Evolutionary conservation across 192 early-diverging fungal species (phyloP).

Genomic region (Umbelopsis ramanniana): DNA sequence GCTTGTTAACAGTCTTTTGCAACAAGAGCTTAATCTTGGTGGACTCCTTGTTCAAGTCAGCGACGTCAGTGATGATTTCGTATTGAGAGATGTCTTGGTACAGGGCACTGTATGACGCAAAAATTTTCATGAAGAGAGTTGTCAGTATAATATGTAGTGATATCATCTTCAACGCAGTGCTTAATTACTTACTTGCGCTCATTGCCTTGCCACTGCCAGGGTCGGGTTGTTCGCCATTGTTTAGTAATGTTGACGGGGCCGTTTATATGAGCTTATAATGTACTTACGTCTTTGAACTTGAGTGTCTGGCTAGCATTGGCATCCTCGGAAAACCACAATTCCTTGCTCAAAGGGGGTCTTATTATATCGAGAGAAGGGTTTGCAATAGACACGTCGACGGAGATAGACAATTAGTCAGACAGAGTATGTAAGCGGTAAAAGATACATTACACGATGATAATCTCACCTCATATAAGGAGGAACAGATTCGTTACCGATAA

Average conservation of each 20-base stretch:
- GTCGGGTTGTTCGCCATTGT: constrained; percentile 1
- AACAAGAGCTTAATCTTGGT: constrained; percentile 52
- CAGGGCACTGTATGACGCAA: constrained; percentile 29
- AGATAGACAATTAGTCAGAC: constrained; percentile 6
- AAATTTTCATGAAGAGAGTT: background rate
- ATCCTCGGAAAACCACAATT: constrained; percentile 65
- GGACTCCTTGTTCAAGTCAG: constrained; percentile 43
- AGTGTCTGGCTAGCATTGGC: constrained; percentile 41
- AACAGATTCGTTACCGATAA: constrained; percentile 58
- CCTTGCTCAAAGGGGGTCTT: constrained; percentile 66
- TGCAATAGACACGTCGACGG: background rate
- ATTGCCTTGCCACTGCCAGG: constrained; percentile 55
- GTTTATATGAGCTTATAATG: background rate
- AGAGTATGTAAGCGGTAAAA: background rate
- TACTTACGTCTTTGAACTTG: constrained; percentile 54
- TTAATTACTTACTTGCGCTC: constrained; percentile 44
- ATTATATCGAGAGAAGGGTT: background rate
- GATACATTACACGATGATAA: background rate
- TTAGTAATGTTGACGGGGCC: background rate
- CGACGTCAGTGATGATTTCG: constrained; percentile 43
- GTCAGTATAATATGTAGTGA: constrained; percentile 7
- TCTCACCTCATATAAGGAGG: constrained; percentile 60
- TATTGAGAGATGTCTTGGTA: constrained; percentile 49
- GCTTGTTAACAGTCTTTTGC: constrained; percentile 46
- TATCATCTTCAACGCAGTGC: background rate